Base-by-base conservation (phyloP, 2,329 filamentous ascomycete genomes). In the Aspergillus candidus region DNA sequence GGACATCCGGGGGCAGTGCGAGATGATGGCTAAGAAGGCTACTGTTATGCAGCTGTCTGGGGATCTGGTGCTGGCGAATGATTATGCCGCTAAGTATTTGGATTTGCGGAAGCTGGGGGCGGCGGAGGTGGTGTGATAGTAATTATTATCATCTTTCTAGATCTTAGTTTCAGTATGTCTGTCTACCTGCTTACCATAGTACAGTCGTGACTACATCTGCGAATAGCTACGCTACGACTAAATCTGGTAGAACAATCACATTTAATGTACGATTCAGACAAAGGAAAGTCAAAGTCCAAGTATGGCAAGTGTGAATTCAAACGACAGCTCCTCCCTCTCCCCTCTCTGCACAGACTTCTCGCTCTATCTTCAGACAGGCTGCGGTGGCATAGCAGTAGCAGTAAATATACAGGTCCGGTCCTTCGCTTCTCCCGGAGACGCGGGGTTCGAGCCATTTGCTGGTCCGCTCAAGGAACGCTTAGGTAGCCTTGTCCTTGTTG, bases 21-120 rank as follows among this genome's bases (percentile, higher is more conserved):
- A 89, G 65, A 82, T 86, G 72, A 77, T 90, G 69, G 83, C 84
- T 14, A 93, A 93, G 72, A 90, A 88, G 67, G 84, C 86, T 3
- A 82, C 82, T 40, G 77, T 94, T 40, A 85, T 87, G 72, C 81
- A 83, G 62, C 70, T 84, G 37, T 74, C 78, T 6, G 86, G 83
- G 1, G 84, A 89, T 54, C 64, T 73, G 52, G 72, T 72, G 13
- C 56, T 82, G 49, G 80, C 83, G 1, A 83, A 84, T 54, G 80
- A 84, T 49, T 83, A 77, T 54, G 82, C 83, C 2, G 79, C 80
- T 2, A 77, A 76, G 51, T 87, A 85, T 61, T 62, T 84, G 34
- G 76, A 77, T 51, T 55, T 86, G 39, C 72, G 73, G 55, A 74
- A 68, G 52, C 67, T 70, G 48, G 54, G 50, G 32, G 51, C 13